Evolutionary conservation across 768 basidiomycete species (phyloP).

Genomic region (Pleurotus platypus): DNA sequence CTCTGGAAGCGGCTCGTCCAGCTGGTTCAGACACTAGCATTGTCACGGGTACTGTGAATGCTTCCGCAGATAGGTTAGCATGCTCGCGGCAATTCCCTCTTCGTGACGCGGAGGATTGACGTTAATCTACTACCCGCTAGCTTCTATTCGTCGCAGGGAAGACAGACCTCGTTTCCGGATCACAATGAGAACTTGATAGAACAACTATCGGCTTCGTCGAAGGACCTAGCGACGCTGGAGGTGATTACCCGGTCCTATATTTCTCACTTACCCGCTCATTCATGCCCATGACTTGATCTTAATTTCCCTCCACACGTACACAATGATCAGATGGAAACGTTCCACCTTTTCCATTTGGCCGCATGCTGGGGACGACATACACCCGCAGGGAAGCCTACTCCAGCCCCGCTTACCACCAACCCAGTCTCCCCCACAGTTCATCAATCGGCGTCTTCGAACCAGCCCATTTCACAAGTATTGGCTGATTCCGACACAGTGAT

Average conservation of each 20-base stretch:
- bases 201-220: slow-evolving; percentile 43
- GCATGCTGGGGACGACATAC: slow-evolving; percentile 53
- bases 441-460: slow-evolving; percentile 19
- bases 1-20: slow-evolving; percentile 44
- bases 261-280: neutral
- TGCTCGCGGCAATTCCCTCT: slow-evolving; percentile 1
- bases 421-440: slow-evolving; percentile 37
- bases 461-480: slow-evolving; percentile 15
- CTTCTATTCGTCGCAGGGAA: slow-evolving; percentile 85
- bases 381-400: slow-evolving; percentile 15
- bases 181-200: slow-evolving; percentile 63
- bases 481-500: slow-evolving; percentile 37
- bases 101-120: neutral
- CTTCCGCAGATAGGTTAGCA: slow-evolving; percentile 75
- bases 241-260: slow-evolving; percentile 29
- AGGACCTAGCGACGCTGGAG: slow-evolving; percentile 66
- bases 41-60: slow-evolving; percentile 53
- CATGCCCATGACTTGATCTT: neutral
- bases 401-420: slow-evolving; percentile 41
- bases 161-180: slow-evolving; percentile 78
- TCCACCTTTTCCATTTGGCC: slow-evolving; percentile 78
- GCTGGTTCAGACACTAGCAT: slow-evolving; percentile 29
- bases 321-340: slow-evolving; percentile 72
- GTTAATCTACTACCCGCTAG: slow-evolving; percentile 29
- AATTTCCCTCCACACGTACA: neutral